Conservation (phyloP, 805 yeast species). For the Hanseniaspora meyeri region DNA sequence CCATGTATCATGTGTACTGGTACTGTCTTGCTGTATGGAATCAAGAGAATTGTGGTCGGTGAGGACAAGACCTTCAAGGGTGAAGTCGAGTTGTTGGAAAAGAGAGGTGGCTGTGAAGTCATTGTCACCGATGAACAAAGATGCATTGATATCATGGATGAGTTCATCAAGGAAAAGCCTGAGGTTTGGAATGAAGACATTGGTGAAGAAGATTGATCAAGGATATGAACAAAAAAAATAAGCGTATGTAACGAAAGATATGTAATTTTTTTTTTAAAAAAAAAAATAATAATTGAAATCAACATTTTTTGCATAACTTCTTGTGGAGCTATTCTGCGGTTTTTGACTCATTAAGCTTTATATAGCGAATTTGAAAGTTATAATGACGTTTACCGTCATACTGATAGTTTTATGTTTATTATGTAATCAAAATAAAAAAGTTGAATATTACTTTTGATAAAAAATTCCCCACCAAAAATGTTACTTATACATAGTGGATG, state of each 20-base stretch:
- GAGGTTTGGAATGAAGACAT: slow-evolving; percentile 73
- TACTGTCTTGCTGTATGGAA: slow-evolving; percentile 78
- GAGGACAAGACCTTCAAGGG: slow-evolving; percentile 77
- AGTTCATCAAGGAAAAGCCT: slow-evolving; percentile 69
- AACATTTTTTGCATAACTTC: too few relatives aligned
- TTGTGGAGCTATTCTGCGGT: too few relatives aligned
- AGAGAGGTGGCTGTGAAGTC: slow-evolving; percentile 57
- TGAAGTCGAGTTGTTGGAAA: slow-evolving; percentile 60
- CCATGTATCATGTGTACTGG: slow-evolving; percentile 96
- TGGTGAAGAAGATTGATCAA: slow-evolving; percentile 31
- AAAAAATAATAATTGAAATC: too few relatives aligned
- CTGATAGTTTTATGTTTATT: background rate
- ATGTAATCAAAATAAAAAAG: background rate
- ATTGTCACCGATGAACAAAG: slow-evolving; percentile 45
- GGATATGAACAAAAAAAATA: background rate
- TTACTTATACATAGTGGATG: too few relatives aligned
- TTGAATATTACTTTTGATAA: too few relatives aligned
- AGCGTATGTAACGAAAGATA: too few relatives aligned
- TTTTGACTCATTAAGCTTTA: too few relatives aligned
- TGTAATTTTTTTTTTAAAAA: too few relatives aligned
- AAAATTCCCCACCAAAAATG: too few relatives aligned
- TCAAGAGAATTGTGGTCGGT: slow-evolving; percentile 77
- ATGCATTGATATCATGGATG: slow-evolving; percentile 61
- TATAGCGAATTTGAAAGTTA: too few relatives aligned
- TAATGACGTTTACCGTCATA: too few relatives aligned